These are phyloP conservation scores for Sporothrix dimorphospora DNA, from an alignment of 2,329 filamentous ascomycete species.

Conservation along the genomic window DNA sequence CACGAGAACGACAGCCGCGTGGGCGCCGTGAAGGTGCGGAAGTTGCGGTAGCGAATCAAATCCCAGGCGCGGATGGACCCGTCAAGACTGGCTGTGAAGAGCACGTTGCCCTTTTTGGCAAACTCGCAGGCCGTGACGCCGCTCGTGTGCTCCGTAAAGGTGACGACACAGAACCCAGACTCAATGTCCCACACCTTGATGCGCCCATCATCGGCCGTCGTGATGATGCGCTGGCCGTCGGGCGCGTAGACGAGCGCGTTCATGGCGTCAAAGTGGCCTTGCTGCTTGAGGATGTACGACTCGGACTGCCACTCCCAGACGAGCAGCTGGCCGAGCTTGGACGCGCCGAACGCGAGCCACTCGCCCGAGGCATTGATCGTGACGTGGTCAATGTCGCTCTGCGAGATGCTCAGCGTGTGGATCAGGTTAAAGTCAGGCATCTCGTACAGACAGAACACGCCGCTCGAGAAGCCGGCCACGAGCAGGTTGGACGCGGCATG, in stretches of 20 bases:
- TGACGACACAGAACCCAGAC: constrained; percentile 96
- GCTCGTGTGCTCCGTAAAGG: constrained; percentile 94
- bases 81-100: constrained; percentile 94
- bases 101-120: constrained; percentile 89
- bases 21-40: constrained; percentile 94
- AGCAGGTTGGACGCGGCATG: constrained; percentile 86
- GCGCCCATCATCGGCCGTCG: constrained; percentile 93
- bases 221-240: constrained; percentile 90
- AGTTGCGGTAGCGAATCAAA: constrained; percentile 92
- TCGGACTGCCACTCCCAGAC: constrained; percentile 99
- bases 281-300: constrained; percentile 97
- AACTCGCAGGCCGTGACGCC: constrained; percentile 95
- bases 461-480: constrained; percentile 95
- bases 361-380: constrained; percentile 93
- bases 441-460: constrained; percentile 91
- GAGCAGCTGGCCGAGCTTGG: constrained; percentile 90
- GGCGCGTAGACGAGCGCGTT: constrained; percentile 92
- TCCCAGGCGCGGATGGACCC: constrained; percentile 96
- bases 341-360: constrained; percentile 96
- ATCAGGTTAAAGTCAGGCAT: constrained; percentile 95
- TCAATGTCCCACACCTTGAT: constrained; percentile 98
- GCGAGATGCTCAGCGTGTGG: constrained; percentile 89
- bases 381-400: constrained; percentile 94
- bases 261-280: constrained; percentile 95
- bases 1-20: constrained; percentile 90